Evolutionary conservation across 192 early-diverging fungal species (phyloP), one percentile per base, ranked within the genome.

Genomic region (Backusella tuberculispora): DNA sequence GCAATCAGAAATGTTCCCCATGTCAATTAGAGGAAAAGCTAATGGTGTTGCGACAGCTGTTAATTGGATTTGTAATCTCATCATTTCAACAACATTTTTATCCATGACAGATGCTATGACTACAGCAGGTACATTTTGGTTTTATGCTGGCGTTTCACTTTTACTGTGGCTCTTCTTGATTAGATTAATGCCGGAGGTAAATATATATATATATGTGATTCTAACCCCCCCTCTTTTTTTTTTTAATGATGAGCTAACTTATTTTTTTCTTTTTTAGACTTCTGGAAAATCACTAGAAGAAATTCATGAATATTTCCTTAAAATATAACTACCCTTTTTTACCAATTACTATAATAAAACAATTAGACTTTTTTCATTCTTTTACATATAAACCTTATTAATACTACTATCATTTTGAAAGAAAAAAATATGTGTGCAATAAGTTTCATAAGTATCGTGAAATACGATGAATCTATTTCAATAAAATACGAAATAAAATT

Each of bases 21-120:
- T 83, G 10, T 78, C 81, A 69, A 78, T 88, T 24, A 83, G 85
- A 29, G 86, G 86, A 17, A 84, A 85, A 71, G 86, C 85, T 15
- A 86, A 76, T 38, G 86, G 86, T 21, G 81, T 85, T 68, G 82
- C 83, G 5, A 88, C 85, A 47, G 85, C 86, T 14, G 84, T 84
- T 24, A 88, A 88, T 45, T 88, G 85, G 83, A 73, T 81, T 2
- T 79, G 78, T 66, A 88, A 88, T 53, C 73, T 86, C 69, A 60
- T 83, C 6, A 81, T 88, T 13, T 80, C 86, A 6, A 72, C 83
- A 2, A 79, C 86, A 1, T 88, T 88, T 71, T 74, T 88, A 64
- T 84, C 83, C 1, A 80, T 88, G 60, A 88, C 85, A 1, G 83
- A 88, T 38, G 41, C 78, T 1, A 83, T 88, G 38, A 84, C 86